These are phyloP conservation scores for Pochonia chlamydosporia DNA, from an alignment of 2,329 filamentous ascomycete genomes.

Conservation along the genomic window DNA sequence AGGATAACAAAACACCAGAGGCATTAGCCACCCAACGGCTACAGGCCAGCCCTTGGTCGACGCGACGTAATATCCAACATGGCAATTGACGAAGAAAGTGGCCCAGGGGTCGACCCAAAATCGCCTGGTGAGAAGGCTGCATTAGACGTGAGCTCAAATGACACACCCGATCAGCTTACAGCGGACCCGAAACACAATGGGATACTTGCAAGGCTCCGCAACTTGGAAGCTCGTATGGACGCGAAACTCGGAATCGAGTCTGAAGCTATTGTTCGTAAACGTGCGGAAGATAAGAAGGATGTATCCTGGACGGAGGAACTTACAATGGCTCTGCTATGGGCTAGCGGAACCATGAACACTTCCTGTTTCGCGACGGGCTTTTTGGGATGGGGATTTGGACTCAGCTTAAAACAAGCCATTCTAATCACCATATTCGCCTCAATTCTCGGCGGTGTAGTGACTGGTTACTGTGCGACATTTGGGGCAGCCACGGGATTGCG, in stretches of 20 bases:
- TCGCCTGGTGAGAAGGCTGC: not conserved
- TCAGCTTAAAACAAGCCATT: constrained; percentile 37
- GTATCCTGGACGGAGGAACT: constrained; percentile 32
- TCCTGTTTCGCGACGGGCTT: constrained; percentile 47
- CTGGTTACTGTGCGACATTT: constrained; percentile 44
- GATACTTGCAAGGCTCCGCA: constrained; percentile 30
- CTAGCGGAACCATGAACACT: constrained; percentile 44
- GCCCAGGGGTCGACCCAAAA: not conserved
- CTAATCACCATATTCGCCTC: constrained; percentile 40
- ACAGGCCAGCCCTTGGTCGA: too few relatives aligned
- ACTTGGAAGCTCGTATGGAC: constrained; percentile 38
- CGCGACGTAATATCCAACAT: not conserved
- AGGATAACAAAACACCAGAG: too few relatives aligned
- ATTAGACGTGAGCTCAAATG: not conserved
- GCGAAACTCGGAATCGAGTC: constrained; percentile 42
- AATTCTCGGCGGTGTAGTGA: constrained; percentile 24
- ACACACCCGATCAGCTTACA: not conserved
- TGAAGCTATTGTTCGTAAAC: constrained; percentile 38
- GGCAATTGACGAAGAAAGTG: constrained; percentile 3
- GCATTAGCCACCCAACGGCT: too few relatives aligned
- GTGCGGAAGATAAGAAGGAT: constrained; percentile 31
- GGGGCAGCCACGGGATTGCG: constrained; percentile 44
- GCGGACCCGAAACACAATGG: constrained; percentile 9
- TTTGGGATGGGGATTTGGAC: constrained; percentile 41
- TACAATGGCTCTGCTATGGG: constrained; percentile 48